A percentile compares a stretch with the other conserved stretches of the same genome.
Evolutionary conservation across 768 basidiomycete species (phyloP).

Genomic region (Solioccasus polychromus): DNA sequence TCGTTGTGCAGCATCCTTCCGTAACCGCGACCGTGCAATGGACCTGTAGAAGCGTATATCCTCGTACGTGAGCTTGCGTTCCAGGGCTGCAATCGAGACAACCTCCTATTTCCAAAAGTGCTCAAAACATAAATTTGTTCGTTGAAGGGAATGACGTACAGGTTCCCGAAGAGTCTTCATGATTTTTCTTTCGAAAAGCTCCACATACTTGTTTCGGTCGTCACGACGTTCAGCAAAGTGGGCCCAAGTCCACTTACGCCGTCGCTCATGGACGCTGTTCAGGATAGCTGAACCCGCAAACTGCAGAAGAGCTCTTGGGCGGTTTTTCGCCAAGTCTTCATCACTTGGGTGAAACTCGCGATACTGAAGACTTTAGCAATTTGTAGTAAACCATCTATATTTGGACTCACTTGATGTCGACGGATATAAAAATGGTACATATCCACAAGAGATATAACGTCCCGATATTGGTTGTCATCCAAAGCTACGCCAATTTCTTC

Average conservation of each 20-base stretch:
- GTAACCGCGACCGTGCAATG: slow-evolving; percentile 82
- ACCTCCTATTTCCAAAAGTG: slow-evolving; percentile 43
- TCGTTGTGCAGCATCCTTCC: slow-evolving; percentile 75
- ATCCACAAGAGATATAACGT: slow-evolving; percentile 88
- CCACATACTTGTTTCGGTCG: slow-evolving; percentile 81
- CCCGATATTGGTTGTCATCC: slow-evolving; percentile 93
- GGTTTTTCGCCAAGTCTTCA: slow-evolving; percentile 56
- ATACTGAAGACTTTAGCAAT: slow-evolving; percentile 46
- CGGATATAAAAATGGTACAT: slow-evolving; percentile 96
- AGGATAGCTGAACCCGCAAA: slow-evolving; percentile 82
- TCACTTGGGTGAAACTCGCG: slow-evolving; percentile 72
- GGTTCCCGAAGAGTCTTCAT: slow-evolving; percentile 48
- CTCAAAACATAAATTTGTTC: background rate
- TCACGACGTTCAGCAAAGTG: slow-evolving; percentile 88
- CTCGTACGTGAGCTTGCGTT: slow-evolving; percentile 84
- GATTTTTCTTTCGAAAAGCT: slow-evolving; percentile 76
- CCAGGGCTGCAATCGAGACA: slow-evolving; percentile 58
- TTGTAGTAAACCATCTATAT: background rate
- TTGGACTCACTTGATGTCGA: slow-evolving; percentile 60
- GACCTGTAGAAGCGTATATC: slow-evolving; percentile 97
- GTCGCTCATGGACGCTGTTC: slow-evolving; percentile 78
- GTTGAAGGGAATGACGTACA: slow-evolving; percentile 40
- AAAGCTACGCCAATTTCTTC: slow-evolving; percentile 90
- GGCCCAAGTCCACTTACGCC: slow-evolving; percentile 86
- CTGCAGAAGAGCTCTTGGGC: slow-evolving; percentile 63